Evolutionary conservation across 2,329 filamentous ascomycete species (phyloP), one percentile per base, ranked within the genome.

Genomic region (Madurella mycetomatis): DNA sequence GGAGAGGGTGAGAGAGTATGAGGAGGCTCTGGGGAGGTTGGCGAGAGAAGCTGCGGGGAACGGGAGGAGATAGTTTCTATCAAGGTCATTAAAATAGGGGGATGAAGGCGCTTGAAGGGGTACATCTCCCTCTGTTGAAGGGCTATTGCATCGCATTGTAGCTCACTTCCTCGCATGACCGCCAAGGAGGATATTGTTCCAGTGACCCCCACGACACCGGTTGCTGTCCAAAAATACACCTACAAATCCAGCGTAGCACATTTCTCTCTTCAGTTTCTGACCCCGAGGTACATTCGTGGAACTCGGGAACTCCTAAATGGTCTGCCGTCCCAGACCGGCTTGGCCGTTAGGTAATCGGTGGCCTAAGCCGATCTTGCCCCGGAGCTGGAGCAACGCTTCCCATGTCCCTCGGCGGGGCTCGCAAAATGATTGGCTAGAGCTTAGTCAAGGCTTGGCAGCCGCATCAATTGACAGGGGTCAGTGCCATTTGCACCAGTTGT

Each of bases 21-120:
- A 82, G 63, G 63, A 68, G 31, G 86, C 86, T 12, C 69, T 92
- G 59, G 78, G 78, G 60, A 76, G 76, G 64, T 72, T 91, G 60
- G 82, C 82, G 48, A 76, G 78, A 53, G 85, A 88, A 62, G 86
- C 85, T 0, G 66, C 64, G n/a, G 66, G 70, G 37, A 61, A 64
- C 53, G 59, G 63, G 16, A 57, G 54, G 55, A 63, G 47, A 52
- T 61, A 56, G 41, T 5, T 44, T 11, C 18, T 5, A 25, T 4
- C 25, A 25, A 25, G 25, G 25, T 3, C 25, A 25, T 25, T 25
- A 7, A 25, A 25, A 3, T 25, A 25, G 25, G 25, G 7, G 7
- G 7, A 25, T 25, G 7, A 25, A 25, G 25, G 7, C 7, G 3
- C 25, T 25, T 25, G 25, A 25, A 25, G 25, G 25, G 7, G 25